Conservation (phyloP, 306 rosid species). For the Vigna trinervia region DNA sequence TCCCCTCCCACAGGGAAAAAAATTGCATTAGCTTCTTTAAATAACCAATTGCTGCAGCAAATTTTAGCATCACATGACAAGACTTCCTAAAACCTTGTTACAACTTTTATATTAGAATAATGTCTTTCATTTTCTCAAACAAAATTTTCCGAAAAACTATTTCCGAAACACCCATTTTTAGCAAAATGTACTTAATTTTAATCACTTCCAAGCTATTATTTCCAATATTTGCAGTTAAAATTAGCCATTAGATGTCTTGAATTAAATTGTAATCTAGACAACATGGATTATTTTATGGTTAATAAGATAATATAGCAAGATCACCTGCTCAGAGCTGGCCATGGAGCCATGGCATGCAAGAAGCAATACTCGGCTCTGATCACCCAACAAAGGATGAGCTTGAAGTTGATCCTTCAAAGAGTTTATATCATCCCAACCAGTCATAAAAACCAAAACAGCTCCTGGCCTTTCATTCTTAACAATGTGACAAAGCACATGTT, state of each 20-base stretch:
- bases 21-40: conserved; percentile 2
- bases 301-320: conserved; percentile 37
- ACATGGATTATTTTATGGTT: conserved; percentile 16
- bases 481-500: conserved; percentile 78
- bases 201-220: conserved; percentile 23
- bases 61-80: not conserved
- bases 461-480: conserved; percentile 81
- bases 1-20: not conserved
- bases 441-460: conserved; percentile 93
- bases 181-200: not conserved
- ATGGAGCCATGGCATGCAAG: conserved; percentile 95
- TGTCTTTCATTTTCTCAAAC: conserved; percentile 10
- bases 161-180: conserved; percentile 2
- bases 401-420: conserved; percentile 85
- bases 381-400: conserved; percentile 85
- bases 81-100: conserved; percentile 4
- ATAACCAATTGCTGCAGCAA: conserved; percentile 17
- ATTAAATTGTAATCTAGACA: conserved; percentile 29
- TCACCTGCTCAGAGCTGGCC: conserved; percentile 98
- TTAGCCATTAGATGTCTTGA: not conserved
- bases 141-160: conserved; percentile 24
- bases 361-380: conserved; percentile 70
- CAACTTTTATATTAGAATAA: conserved; percentile 25
- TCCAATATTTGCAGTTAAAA: conserved; percentile 14
- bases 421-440: conserved; percentile 98